A percentile compares a stretch with the other conserved stretches of the same genome.
Conservation (phyloP, 1,284 basidiomycete genomes). For the Marasmius sp. region DNA sequence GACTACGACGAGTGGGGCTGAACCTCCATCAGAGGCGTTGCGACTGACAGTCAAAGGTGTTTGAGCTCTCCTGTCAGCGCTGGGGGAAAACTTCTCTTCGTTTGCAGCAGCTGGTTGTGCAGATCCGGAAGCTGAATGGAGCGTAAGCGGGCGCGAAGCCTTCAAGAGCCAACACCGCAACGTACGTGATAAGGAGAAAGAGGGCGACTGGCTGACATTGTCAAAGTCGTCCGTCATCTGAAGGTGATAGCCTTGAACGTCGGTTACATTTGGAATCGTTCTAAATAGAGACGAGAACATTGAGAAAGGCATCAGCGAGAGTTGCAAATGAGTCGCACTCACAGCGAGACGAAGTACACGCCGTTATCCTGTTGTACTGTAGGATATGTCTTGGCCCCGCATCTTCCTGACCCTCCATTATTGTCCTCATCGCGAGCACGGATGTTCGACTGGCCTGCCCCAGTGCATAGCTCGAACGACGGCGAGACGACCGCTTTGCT, state of each 20-base stretch:
- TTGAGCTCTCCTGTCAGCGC: neutral
- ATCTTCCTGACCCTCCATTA: constrained; percentile 18
- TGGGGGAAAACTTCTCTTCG: neutral
- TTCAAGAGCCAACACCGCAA: neutral
- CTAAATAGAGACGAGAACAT: constrained; percentile 18
- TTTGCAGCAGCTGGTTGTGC: neutral
- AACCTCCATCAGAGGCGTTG: neutral
- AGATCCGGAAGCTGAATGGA: constrained; percentile 5
- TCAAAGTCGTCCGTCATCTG: constrained; percentile 42
- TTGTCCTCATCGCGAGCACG: neutral
- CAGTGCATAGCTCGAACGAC: constrained; percentile 25
- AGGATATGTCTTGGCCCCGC: constrained; percentile 40
- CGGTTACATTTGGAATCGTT: constrained; percentile 31
- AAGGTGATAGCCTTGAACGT: constrained; percentile 30
- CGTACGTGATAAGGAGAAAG: constrained; percentile 43
- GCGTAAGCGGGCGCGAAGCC: neutral
- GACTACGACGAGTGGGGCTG: neutral
- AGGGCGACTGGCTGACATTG: constrained; percentile 33
- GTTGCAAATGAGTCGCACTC: constrained; percentile 6
- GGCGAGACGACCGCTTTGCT: constrained; percentile 22
- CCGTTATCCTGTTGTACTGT: constrained; percentile 33
- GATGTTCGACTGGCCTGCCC: constrained; percentile 6
- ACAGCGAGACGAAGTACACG: constrained; percentile 27
- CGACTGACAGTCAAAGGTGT: neutral
- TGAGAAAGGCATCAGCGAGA: constrained; percentile 8